phyloP scores from a whole-genome alignment of 768 basidiomycete genomes.

The Kwoniella dejecticola region DNA sequence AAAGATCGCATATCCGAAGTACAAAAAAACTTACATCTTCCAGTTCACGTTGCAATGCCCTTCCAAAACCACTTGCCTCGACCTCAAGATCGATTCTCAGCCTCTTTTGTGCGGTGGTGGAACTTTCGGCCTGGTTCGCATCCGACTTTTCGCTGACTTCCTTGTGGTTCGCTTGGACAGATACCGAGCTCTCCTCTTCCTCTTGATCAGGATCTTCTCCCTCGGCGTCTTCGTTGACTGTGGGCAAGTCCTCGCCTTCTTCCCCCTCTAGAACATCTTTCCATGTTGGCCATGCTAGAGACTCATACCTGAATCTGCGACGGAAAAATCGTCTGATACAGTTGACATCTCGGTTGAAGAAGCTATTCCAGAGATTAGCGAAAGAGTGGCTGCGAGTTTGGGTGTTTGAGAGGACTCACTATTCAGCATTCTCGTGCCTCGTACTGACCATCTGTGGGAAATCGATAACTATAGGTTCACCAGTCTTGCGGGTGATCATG shows the following conservation, averaged over 20 bases:
- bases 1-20: background rate
- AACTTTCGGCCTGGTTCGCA: slow-evolving; percentile 12
- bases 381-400: too few relatives aligned
- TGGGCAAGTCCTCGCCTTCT: slow-evolving; percentile 19
- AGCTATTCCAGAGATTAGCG: slow-evolving; percentile 62
- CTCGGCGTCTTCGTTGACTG: slow-evolving; percentile 12
- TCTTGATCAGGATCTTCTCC: slow-evolving; percentile 15
- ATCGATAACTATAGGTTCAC: slow-evolving; percentile 88
- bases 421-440: slow-evolving; percentile 94
- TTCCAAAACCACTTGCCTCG: slow-evolving; percentile 88
- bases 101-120: slow-evolving; percentile 36
- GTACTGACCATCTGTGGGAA: slow-evolving; percentile 99
- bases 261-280: slow-evolving; percentile 63
- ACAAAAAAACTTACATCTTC: slow-evolving; percentile 69
- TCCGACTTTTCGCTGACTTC: slow-evolving; percentile 16
- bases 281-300: slow-evolving; percentile 82
- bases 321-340: slow-evolving; percentile 93
- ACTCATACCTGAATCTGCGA: slow-evolving; percentile 89
- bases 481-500: slow-evolving; percentile 74
- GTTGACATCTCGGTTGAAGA: slow-evolving; percentile 97
- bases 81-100: slow-evolving; percentile 79
- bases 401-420: slow-evolving; percentile 69
- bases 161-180: too few relatives aligned
- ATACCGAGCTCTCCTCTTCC: too few relatives aligned
- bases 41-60: slow-evolving; percentile 75